Base-by-base conservation (phyloP, 257 asterid genomes). In the Ilex asprella region DNA sequence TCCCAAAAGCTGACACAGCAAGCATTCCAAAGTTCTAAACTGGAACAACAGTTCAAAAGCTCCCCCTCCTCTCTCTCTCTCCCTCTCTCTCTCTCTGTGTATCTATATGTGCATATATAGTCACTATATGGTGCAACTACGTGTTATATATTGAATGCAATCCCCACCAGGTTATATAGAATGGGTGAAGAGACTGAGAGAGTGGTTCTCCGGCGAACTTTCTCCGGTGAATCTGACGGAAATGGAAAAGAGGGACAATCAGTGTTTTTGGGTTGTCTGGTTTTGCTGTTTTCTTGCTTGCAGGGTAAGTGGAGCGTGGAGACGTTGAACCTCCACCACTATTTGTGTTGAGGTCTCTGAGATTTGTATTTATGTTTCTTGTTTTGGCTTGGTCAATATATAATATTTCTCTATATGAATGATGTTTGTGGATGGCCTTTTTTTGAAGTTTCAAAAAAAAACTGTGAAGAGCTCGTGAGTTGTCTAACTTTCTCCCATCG, bases 341-440 rank as follows among this genome's bases (percentile, higher is more conserved):
- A 75, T 66, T 85, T 73, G 72, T 60, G 65, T 54, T 29, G 56
- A 39, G 81, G 72, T 64, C 70, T 64, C 61, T 58, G 66, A 68
- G 67, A 55, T 81, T 82, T 86, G 90, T 82, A 74, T 65, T 75
- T 76, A 68, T 78, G 70, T 68, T 41, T 59, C 67, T 85, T 7
- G 78, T 79, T 65, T 78, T 74, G 82, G 73, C 68, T 62, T 60
- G 41, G 75, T 53, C 62, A 41, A 58, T 31, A 46, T 31, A 46
- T 29, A 2, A 21, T 54, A 21, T 49, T 59, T 39, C 32, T 5
- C 56, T 59, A 30, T 43, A 53, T 52, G 60, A 27, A 49, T 55
- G 47, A 49, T 73, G 63, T 56, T 75, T 82, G 95, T 88, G 96
- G 96, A 80, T 62, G 84, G 29, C 73, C 68, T 78, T 83, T 81